Evolutionary conservation across 163 green algal species (phyloP).

Genomic region (Chlorella variabilis): DNA sequence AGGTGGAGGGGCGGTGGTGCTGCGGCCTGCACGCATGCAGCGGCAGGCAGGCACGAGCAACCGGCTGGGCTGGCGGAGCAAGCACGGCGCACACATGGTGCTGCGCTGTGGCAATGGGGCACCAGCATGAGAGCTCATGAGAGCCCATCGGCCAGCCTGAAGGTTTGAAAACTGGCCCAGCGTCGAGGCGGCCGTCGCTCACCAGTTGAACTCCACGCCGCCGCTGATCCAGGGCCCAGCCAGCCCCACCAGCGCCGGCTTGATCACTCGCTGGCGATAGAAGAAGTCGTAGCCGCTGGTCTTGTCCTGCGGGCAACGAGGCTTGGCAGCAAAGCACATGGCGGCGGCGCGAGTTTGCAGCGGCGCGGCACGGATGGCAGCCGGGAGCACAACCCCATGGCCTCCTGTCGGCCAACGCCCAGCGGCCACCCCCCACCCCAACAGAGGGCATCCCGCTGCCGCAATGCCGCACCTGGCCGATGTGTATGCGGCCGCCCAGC

Average conservation of each 20-base stretch:
- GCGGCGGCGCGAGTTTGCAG: no score
- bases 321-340: no score
- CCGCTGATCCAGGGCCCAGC: constrained; percentile 23
- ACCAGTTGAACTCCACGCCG: constrained; percentile 30
- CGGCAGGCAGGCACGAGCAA: no score
- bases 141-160: no score
- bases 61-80: no score
- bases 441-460: no score
- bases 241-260: constrained; percentile 17
- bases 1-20: constrained; percentile 36
- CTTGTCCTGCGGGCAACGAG: constrained; percentile 19
- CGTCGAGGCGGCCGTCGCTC: not conserved
- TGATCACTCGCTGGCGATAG: constrained; percentile 24
- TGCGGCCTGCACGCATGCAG: constrained; percentile 14
- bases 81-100: not conserved
- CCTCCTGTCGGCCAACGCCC: no score
- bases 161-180: no score
- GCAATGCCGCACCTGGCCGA: constrained; percentile 10
- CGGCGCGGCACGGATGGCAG: no score
- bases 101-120: no score
- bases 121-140: not conserved
- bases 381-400: no score
- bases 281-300: constrained; percentile 18
- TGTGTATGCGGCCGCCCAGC: constrained; percentile 22
- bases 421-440: no score